A percentile compares a stretch with the other conserved stretches of the same genome.
Conservation (phyloP, 192 early-diverging fungal species). For the Jimgerdemannia lactiflua region DNA sequence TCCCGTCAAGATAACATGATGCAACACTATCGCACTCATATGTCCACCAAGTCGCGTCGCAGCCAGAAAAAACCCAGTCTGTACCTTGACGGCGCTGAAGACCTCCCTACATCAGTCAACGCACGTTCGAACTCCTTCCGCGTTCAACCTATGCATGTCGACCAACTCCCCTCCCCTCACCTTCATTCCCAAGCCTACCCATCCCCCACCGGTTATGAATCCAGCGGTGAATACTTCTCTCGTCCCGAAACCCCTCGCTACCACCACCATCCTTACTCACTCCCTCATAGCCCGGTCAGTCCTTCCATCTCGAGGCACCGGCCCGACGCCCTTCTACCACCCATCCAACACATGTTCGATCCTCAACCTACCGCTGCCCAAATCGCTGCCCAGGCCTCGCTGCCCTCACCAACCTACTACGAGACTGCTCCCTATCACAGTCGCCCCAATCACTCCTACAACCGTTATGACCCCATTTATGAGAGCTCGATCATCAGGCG, state of each 20-base stretch:
- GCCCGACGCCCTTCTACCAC: slow-evolving; percentile 4
- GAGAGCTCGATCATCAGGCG: not conserved
- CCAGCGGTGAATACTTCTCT: not conserved
- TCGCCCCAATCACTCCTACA: not conserved
- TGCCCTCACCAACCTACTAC: not conserved
- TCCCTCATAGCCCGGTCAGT: not conserved
- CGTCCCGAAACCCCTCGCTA: not conserved
- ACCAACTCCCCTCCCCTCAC: slow-evolving; percentile 2
- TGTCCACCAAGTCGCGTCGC: slow-evolving; percentile 64
- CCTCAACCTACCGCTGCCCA: slow-evolving; percentile 1
- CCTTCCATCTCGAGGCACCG: not conserved
- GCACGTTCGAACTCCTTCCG: not conserved
- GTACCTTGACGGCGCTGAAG: slow-evolving; percentile 4
- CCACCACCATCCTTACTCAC: not conserved
- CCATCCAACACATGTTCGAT: slow-evolving; percentile 18
- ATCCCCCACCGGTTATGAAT: not conserved
- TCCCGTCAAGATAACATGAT: slow-evolving; percentile 86
- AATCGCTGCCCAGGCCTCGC: slow-evolving; percentile 3
- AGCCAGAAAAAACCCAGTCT: slow-evolving; percentile 25
- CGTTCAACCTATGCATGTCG: not conserved
- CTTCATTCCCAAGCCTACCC: slow-evolving; percentile 1
- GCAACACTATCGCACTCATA: slow-evolving; percentile 83
- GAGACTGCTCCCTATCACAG: not conserved
- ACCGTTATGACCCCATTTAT: not conserved
- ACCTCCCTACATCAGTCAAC: not conserved